Evolutionary conservation across 1,139 yeast genomes (phyloP), one percentile per base, ranked within the genome.

Genomic region (Magnusiomyces suaveolens): DNA sequence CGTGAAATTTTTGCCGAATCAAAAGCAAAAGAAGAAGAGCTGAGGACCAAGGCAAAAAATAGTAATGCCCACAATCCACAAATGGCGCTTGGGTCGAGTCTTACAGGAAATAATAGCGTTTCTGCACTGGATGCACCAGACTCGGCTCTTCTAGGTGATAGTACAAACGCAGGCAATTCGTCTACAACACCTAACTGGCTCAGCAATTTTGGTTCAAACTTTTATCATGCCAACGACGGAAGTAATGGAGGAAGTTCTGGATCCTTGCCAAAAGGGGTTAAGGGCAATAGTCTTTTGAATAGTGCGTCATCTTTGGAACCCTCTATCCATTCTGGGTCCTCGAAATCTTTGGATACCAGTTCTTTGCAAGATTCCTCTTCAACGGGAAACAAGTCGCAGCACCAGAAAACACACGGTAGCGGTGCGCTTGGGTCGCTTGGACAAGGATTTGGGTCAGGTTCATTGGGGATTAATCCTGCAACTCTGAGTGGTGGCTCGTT

Each of bases 1-100:
- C 95, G 88, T 67, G 95, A 85, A 65, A 69, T 92, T 66, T 74
- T 89, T 63, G 84, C 88, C 1, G 86, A 83, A 62, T 95, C 96
- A 16, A 23, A 51, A 25, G 52, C 46, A 6, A 60, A 64, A 4
- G 66, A 64, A 18, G 67, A 64, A 32, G 65, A 64, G 43, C 52
- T 62, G 50, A 57, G 65, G n/a, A 60, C 64, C 26, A 62, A 62
- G 56, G 65, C 63, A 24, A 66, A 65, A 18, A 43, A 25, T 24
- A 26, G 26, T 23, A 50, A 20, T 26, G 49, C 47, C 16, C 29
- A 38, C 43, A 10, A 10, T 41, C 4, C 44, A 4, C 44, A 41
- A 41, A 41, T 41, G 44, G 44, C 33, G 21, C 24, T 39, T 53
- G 63, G 62, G 48, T 64, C 62, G 23, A 47, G 43, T 39, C 8